Conservation (phyloP, 2,329 filamentous ascomycete genomes). For the Cladophialophora bantiana region DNA sequence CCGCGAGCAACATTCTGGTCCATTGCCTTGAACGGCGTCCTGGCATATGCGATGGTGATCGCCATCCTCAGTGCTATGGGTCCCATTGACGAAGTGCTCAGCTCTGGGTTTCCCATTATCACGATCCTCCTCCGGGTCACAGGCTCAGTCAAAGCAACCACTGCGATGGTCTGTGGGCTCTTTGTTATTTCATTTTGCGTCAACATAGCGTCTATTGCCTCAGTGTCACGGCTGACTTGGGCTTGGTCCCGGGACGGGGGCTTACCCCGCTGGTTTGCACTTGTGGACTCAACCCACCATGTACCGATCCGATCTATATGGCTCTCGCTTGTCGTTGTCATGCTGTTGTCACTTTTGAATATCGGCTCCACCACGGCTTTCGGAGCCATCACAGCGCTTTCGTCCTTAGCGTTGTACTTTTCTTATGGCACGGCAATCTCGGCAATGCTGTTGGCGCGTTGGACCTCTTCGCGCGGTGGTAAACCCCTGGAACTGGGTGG, state of each 20-base stretch:
- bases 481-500: constrained; percentile 38
- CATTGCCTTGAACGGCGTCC: constrained; percentile 7
- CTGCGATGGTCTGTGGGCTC: constrained; percentile 11
- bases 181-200: constrained; percentile 13
- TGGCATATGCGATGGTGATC: constrained; percentile 15
- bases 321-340: constrained; percentile 12
- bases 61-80: constrained; percentile 14
- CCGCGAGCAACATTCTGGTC: constrained; percentile 14
- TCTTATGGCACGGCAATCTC: constrained; percentile 56
- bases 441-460: constrained; percentile 48
- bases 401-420: constrained; percentile 51
- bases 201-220: constrained; percentile 14
- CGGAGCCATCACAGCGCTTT: constrained; percentile 36
- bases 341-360: constrained; percentile 34
- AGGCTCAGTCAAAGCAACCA: constrained; percentile 10
- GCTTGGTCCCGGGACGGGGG: constrained; percentile 12
- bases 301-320: constrained; percentile 7
- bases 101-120: constrained; percentile 10
- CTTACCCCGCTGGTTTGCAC: constrained; percentile 10
- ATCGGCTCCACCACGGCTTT: constrained; percentile 37
- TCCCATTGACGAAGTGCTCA: constrained; percentile 10
- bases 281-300: constrained; percentile 12
- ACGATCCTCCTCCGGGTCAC: constrained; percentile 9
- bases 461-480: constrained; percentile 1
- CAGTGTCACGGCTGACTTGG: constrained; percentile 12